phyloP scores from a whole-genome alignment of 2,329 filamentous ascomycete genomes.

The Penicillium brevicompactum region DNA sequence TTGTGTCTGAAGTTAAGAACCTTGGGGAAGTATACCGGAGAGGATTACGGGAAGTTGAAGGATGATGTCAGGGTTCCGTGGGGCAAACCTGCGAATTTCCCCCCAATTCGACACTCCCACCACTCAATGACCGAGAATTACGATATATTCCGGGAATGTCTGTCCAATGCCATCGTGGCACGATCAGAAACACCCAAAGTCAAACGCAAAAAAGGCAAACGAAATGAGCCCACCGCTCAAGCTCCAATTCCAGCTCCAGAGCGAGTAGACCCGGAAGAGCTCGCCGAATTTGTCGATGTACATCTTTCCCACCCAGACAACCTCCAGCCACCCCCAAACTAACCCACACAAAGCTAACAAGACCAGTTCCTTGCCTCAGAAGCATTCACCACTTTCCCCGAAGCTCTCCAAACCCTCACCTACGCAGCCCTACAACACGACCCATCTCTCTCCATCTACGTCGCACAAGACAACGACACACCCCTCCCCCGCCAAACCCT shows the following conservation, averaged over 20 bases:
- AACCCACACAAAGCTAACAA: conserved; percentile 2
- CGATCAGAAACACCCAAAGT: conserved; percentile 56
- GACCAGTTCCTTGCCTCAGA: conserved; percentile 68
- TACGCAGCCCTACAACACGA: conserved; percentile 59
- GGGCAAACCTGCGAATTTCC: background rate
- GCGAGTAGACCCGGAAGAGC: conserved; percentile 61
- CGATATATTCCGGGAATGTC: conserved; percentile 71
- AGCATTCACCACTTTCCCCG: conserved; percentile 68
- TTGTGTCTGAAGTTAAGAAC: conserved; percentile 4
- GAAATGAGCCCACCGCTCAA: conserved; percentile 16
- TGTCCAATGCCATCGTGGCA: conserved; percentile 69
- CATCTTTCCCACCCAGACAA: conserved; percentile 3
- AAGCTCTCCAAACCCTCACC: conserved; percentile 61
- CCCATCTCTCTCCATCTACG: conserved; percentile 57
- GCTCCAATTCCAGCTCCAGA: conserved; percentile 15
- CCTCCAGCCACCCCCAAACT: background rate
- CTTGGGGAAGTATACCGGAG: background rate
- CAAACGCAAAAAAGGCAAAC: conserved; percentile 24
- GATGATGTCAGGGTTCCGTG: conserved; percentile 22
- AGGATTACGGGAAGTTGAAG: background rate
- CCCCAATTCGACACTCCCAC: background rate
- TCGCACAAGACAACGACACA: conserved; percentile 34
- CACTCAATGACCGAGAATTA: conserved; percentile 54
- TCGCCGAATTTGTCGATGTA: conserved; percentile 77
- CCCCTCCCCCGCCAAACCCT: conserved; percentile 58